Evolutionary conservation across 805 yeast species (phyloP), one percentile per base, ranked within the genome.

Genomic region (Komagataella ulmi): DNA sequence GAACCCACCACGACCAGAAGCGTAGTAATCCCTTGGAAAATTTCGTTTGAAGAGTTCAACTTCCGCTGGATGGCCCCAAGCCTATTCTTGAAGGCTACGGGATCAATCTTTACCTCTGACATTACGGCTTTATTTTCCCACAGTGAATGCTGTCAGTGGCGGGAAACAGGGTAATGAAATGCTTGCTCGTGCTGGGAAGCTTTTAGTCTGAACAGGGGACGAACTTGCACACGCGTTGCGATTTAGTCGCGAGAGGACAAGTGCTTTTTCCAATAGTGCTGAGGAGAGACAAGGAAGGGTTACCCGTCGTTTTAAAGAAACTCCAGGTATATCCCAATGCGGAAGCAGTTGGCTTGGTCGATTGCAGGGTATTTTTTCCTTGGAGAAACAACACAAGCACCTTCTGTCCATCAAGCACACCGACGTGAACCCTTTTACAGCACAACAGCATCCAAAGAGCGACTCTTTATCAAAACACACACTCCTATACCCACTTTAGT

Each of bases 1-100:
- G 95, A 85, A 10, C 97, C 98, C 48, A 85, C 83, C 12, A 87
- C 79, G 48, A 87, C 77, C 54, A 88, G 60, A 36, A 85, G 57
- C 7, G 83, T 75, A 48, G 73, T 64, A 23, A 75, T 76, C 12
- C 70, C 70, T 47, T 69, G 65, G 59, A 76, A 73, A 24, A 57
- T 58, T 17, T 63, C 66, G 24, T 62, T 58, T 10, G 24, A 36
- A 19, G 57, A 56, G 12, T 59, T 51, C 5, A 68, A 47, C 50
- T 61, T 64, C 58, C 66, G 66, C 55, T 73, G 79, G 40, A 71
- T 51, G 3, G 58, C 52, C 58, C 74, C 77, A 51, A 80, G 63
- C 56, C 88, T 69, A 57, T 74, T 74, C 59, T 76, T 76, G 65
- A 82, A 82, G 21, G 70, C 62, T 12, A 64, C 56, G 19, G 73